Conservation (phyloP, 129 eudicot genomes). For the Pulicaria dysenterica region DNA sequence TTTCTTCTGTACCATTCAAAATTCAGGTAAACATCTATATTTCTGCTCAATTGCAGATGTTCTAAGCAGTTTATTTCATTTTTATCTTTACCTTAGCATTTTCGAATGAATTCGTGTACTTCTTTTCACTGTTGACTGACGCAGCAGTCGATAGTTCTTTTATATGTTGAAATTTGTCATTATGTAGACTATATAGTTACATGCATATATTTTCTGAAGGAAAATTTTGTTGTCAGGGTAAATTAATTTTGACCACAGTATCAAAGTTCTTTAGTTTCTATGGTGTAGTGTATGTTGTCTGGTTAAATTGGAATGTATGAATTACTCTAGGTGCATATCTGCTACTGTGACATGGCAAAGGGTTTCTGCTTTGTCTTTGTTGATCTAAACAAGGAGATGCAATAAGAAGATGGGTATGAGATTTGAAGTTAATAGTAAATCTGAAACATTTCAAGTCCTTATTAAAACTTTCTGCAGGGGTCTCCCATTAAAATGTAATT, state of each 20-base stretch:
- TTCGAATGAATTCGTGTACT: neutral
- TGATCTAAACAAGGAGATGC: too few relatives aligned
- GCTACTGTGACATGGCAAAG: too few relatives aligned
- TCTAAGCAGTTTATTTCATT: neutral
- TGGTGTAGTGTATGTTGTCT: too few relatives aligned
- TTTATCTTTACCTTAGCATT: neutral
- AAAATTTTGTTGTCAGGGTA: neutral
- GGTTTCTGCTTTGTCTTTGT: too few relatives aligned
- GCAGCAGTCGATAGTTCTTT: neutral
- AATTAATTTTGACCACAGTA: neutral
- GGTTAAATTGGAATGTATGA: too few relatives aligned
- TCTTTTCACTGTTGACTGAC: neutral
- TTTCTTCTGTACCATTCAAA: neutral
- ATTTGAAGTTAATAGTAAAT: too few relatives aligned
- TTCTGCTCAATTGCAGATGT: neutral
- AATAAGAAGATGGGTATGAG: too few relatives aligned
- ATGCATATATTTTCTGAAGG: neutral
- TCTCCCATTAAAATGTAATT: too few relatives aligned
- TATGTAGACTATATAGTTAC: slow-evolving; percentile 1
- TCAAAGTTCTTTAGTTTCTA: neutral
- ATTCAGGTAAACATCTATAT: neutral
- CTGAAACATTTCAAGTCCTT: too few relatives aligned
- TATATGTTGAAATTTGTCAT: neutral
- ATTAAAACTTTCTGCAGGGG: too few relatives aligned
- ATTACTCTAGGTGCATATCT: too few relatives aligned